phyloP scores from a whole-genome alignment of 148 eudicot species.

The Camellia sinensis region DNA sequence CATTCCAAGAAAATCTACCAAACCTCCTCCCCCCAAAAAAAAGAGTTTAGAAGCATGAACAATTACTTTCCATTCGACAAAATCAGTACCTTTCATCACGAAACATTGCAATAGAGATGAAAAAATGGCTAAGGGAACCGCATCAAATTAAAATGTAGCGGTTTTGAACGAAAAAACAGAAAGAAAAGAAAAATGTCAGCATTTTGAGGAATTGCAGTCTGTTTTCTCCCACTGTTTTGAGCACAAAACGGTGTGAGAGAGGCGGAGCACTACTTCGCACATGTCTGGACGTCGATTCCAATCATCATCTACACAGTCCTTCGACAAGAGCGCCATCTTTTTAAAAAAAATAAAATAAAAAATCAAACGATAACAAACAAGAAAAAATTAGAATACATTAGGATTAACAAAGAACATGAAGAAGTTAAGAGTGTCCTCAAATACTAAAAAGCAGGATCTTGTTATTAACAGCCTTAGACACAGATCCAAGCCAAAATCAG shows the following conservation, averaged over 20 bases:
- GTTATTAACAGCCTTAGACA: not conserved
- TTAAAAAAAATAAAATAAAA: no score
- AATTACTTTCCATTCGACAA: not conserved
- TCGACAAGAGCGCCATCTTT: conserved; percentile 19
- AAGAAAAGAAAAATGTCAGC: not conserved
- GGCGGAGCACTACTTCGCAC: conserved; percentile 14
- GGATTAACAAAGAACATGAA: not conserved
- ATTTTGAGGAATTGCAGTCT: not conserved
- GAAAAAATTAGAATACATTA: not conserved
- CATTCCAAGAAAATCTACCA: no score
- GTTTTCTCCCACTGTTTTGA: conserved; percentile 13
- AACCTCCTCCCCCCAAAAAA: no score
- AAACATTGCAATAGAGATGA: not conserved
- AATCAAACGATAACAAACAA: no score
- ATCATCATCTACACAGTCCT: conserved; percentile 19
- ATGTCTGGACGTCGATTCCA: conserved; percentile 18
- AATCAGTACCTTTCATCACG: not conserved
- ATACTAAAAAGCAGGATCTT: not conserved
- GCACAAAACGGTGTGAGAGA: not conserved
- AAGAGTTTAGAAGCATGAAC: no score
- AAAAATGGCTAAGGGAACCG: not conserved
- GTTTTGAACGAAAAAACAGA: not conserved
- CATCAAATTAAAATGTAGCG: not conserved
- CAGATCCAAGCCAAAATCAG: no score
- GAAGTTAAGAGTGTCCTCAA: not conserved